Evolutionary conservation across 306 rosid genomes (phyloP).

Genomic region (Alnus glutinosa): DNA sequence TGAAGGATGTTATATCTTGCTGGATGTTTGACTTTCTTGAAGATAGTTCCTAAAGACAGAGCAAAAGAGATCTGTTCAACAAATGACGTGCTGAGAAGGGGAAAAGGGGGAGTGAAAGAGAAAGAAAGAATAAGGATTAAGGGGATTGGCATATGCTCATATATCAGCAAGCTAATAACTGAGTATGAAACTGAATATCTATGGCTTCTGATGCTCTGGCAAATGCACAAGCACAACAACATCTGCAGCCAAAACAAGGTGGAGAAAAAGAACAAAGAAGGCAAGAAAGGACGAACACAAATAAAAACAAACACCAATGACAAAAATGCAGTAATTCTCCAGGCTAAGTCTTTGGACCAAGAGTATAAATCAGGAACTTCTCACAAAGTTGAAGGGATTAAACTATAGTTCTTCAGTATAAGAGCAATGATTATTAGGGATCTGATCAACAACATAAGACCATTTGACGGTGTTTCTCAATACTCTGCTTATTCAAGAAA

Average conservation of each 20-base stretch:
- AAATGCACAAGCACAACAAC: background rate
- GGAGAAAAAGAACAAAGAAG: background rate
- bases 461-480: background rate
- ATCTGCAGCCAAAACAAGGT: background rate
- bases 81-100: conserved; percentile 14
- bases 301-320: background rate
- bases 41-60: conserved; percentile 63
- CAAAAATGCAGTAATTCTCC: background rate
- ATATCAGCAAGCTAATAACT: conserved; percentile 6
- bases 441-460: background rate
- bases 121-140: background rate
- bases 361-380: background rate
- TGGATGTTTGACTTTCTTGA: conserved; percentile 74
- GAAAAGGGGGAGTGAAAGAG: background rate
- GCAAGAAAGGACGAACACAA: background rate
- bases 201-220: conserved; percentile 11
- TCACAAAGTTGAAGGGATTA: background rate
- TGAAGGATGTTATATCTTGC: conserved; percentile 65
- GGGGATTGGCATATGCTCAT: background rate
- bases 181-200: conserved; percentile 11
- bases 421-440: background rate
- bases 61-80: conserved; percentile 28
- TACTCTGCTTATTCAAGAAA: background rate
- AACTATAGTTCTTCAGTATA: background rate
- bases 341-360: background rate